Evolutionary conservation across 371 early-diverging fungal genomes (phyloP).

Genomic region (Lichtheimia ornata): DNA sequence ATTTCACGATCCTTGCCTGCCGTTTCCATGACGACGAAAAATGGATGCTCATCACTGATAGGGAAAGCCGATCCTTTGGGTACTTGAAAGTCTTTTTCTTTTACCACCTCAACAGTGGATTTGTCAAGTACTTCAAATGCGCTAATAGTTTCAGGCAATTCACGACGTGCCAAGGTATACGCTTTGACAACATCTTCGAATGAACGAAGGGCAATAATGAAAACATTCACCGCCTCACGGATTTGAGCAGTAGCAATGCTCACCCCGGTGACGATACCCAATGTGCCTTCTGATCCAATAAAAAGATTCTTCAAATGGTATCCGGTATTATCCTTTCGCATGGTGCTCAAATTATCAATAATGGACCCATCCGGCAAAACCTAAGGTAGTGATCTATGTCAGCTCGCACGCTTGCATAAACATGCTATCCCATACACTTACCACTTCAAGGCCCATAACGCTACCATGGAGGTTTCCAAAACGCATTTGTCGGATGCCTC

Average conservation of each 20-base stretch:
- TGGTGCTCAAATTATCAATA: conserved; percentile 75
- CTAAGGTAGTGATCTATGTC: conserved; percentile 15
- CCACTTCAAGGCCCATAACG: conserved; percentile 84
- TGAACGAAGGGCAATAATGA: conserved; percentile 67
- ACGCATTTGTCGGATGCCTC: conserved; percentile 87
- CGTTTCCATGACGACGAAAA: conserved; percentile 91
- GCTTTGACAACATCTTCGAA: conserved; percentile 71
- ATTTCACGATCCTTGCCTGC: conserved; percentile 82
- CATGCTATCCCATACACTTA: conserved; percentile 13
- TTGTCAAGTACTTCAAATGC: conserved; percentile 95
- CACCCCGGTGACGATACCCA: conserved; percentile 91
- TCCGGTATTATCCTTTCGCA: conserved; percentile 90
- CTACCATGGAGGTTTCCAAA: conserved; percentile 93
- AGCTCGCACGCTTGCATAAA: not conserved
- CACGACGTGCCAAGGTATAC: conserved; percentile 65
- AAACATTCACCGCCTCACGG: conserved; percentile 59
- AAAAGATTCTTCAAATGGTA: conserved; percentile 95
- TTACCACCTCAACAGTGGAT: conserved; percentile 61
- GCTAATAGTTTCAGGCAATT: conserved; percentile 83
- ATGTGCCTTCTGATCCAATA: conserved; percentile 95
- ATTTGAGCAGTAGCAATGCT: conserved; percentile 67
- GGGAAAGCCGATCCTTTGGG: conserved; percentile 51
- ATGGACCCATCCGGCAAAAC: conserved; percentile 91
- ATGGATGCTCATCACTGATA: conserved; percentile 57
- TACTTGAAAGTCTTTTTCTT: conserved; percentile 50